These are phyloP conservation scores for Rhodotorula paludigena DNA, from an alignment of 768 basidiomycete species.

Conservation along the genomic window DNA sequence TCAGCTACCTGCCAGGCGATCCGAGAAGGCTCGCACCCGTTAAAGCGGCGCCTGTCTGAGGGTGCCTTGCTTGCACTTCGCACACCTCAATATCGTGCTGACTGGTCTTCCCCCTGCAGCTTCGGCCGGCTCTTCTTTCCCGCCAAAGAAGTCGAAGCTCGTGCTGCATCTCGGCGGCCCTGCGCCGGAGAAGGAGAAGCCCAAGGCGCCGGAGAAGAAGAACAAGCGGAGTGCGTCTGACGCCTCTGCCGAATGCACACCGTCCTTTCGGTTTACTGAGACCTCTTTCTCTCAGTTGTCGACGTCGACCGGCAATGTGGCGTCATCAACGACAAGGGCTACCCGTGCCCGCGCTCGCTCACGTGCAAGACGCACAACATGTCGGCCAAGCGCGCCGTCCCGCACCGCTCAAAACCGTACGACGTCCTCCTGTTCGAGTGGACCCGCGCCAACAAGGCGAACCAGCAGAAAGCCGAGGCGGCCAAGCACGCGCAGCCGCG, in stretches of 20 bases:
- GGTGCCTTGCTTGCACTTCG: constrained; percentile 1
- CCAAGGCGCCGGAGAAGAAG: constrained; percentile 43
- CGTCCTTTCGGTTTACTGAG: not conserved
- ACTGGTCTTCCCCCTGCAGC: not conserved
- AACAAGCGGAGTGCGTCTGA: constrained; percentile 56
- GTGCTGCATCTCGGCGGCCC: constrained; percentile 18
- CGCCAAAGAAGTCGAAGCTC: constrained; percentile 33
- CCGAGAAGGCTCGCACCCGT: not conserved
- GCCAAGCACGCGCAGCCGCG: not conserved
- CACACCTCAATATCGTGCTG: not conserved
- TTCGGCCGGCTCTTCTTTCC: constrained; percentile 7
- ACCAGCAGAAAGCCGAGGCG: constrained; percentile 26
- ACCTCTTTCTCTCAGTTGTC: constrained; percentile 47
- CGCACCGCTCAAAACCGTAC: constrained; percentile 73
- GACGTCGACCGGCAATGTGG: constrained; percentile 91
- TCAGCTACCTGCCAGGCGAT: not conserved
- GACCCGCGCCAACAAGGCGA: constrained; percentile 49
- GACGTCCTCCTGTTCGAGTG: constrained; percentile 86
- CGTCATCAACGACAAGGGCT: constrained; percentile 89
- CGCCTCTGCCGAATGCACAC: too few relatives aligned
- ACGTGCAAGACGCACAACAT: constrained; percentile 98
- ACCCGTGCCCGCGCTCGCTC: constrained; percentile 87
- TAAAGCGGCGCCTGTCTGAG: constrained; percentile 26
- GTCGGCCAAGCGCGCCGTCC: constrained; percentile 88
- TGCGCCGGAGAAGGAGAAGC: not conserved